Evolutionary conservation across 345 rosid species (phyloP).

Genomic region (Geranium brycei): DNA sequence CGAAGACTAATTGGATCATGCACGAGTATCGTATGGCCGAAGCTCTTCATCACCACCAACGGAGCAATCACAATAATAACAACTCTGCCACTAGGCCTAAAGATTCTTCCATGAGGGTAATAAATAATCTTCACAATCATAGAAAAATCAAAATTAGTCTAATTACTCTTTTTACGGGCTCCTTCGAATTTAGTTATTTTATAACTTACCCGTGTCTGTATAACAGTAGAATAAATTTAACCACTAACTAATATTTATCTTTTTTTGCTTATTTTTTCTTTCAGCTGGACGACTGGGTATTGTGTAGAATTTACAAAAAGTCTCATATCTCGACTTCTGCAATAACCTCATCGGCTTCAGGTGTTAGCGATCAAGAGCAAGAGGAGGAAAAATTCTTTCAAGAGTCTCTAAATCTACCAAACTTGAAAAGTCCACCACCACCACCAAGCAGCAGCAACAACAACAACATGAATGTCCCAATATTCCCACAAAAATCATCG

Average conservation of each 20-base stretch:
- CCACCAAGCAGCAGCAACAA: neutral
- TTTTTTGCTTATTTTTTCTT: too few relatives aligned
- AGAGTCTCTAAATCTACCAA: constrained; percentile 22
- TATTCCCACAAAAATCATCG: constrained; percentile 52
- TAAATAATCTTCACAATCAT: too few relatives aligned
- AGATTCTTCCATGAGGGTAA: constrained; percentile 87
- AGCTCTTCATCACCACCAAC: constrained; percentile 11
- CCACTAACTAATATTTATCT: too few relatives aligned
- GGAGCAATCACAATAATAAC: constrained; percentile 3
- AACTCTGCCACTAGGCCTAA: constrained; percentile 26
- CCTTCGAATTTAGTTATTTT: too few relatives aligned
- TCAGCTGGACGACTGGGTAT: constrained; percentile 98
- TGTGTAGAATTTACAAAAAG: constrained; percentile 90
- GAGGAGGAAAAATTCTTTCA: constrained; percentile 28
- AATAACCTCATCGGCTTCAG: neutral
- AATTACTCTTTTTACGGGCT: too few relatives aligned
- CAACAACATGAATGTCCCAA: constrained; percentile 1
- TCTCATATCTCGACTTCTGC: constrained; percentile 38
- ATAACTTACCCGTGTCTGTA: too few relatives aligned
- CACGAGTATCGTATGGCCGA: constrained; percentile 84
- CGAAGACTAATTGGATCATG: constrained; percentile 96
- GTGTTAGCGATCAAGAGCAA: constrained; percentile 41
- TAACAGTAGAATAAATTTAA: too few relatives aligned
- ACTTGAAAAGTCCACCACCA: constrained; percentile 13
- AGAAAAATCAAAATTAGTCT: too few relatives aligned